Evolutionary conservation across 495 filamentous ascomycete species (phyloP), one percentile per base, ranked within the genome.

Genomic region (Venustampulla echinocandica): DNA sequence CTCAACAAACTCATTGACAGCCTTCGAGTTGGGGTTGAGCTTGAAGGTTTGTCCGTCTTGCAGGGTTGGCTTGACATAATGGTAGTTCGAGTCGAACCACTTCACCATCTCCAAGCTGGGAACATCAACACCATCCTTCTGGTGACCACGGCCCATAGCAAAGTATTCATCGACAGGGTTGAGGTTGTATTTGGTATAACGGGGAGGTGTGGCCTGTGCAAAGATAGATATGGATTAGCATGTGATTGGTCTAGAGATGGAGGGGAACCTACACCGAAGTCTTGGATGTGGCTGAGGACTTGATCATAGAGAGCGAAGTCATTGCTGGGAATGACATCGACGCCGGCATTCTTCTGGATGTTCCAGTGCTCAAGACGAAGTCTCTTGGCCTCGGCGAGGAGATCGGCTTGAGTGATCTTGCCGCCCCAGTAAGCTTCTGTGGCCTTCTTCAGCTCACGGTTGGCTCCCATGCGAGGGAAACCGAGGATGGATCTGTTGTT

Each of bases 31-130:
- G 48, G 76, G 63, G 52, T 74, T 69, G 43, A 98, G 87, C 68
- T 85, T 85, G 82, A 97, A 98, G 53, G 75, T 79, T 79, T 98
- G 92, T 75, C 84, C 82, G 70, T 96, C 84, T 69, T 94, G 85
- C 47, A 98, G 77, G 49, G 92, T 95, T 48, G 92, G 92, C 80
- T 96, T 96, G 69, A 97, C 92, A 73, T 97, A 97, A 78, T 98
- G 92, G 80, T 98, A 98, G 82, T 98, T 98, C 55, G 87, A 94
- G 77, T 98, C 92, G 66, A 98, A 98, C 92, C 93, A 98, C 74
- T 98, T 98, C 44, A 98, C 92, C 92, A 98, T 98, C 76, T 98
- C 92, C 65, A 97, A 74, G 60, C 73, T 74, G 39, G 90, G 90
- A 58, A 98, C 92, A 72, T 98, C 92, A 54, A 98, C 77, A 55